Evolutionary conservation across 371 early-diverging fungal species (phyloP).

Genomic region (Mortierella sp.): DNA sequence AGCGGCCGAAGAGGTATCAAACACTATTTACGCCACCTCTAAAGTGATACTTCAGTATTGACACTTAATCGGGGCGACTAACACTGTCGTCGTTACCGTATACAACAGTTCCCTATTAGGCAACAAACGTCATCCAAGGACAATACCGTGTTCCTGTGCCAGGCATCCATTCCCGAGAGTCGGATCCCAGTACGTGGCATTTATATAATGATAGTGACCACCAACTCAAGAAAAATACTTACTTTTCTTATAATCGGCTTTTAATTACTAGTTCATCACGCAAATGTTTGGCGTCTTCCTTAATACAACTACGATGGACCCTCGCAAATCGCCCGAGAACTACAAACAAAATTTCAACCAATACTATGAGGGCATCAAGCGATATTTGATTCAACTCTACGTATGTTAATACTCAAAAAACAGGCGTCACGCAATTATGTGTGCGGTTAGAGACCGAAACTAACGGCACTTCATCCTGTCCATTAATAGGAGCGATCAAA

Average conservation of each 20-base stretch:
- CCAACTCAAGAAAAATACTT: too few relatives aligned
- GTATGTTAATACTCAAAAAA: conserved; percentile 11
- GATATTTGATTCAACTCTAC: conserved; percentile 26
- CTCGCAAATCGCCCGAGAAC: conserved; percentile 19
- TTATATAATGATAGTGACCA: not conserved
- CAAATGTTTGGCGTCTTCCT: conserved; percentile 36
- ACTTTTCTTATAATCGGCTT: too few relatives aligned
- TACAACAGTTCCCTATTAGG: conserved; percentile 26
- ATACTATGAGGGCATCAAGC: conserved; percentile 35
- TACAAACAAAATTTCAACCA: conserved; percentile 22
- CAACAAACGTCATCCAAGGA: conserved; percentile 32
- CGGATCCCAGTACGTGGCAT: conserved; percentile 36
- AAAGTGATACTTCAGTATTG: too few relatives aligned
- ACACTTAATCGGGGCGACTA: too few relatives aligned
- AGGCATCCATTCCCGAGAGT: conserved; percentile 40
- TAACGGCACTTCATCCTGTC: not conserved
- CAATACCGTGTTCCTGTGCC: conserved; percentile 44
- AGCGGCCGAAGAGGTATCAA: conserved; percentile 47
- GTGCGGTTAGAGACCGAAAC: not conserved
- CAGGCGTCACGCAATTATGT: not conserved
- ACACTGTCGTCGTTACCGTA: not conserved
- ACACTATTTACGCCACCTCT: not conserved
- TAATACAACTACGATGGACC: conserved; percentile 25
- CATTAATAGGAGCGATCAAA: conserved; percentile 23
- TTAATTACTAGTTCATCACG: conserved; percentile 28